Evolutionary conservation across 495 filamentous ascomycete species (phyloP).

Genomic region (Xylaria bambusicola): DNA sequence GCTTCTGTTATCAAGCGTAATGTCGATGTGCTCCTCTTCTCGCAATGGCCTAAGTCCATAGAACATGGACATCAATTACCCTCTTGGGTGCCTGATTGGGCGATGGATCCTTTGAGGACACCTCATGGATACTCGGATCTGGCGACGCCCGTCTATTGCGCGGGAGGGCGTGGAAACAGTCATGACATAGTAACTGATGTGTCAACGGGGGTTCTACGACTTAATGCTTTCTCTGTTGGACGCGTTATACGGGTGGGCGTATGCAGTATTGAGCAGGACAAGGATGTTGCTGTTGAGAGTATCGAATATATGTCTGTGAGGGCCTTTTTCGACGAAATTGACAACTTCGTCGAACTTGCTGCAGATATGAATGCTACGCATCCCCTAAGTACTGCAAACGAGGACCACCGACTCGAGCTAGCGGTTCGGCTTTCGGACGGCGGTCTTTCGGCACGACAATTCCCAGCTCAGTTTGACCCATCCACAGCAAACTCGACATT

Average conservation of each 20-base stretch:
- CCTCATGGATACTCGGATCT: slow-evolving; percentile 4
- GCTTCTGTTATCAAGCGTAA: slow-evolving; percentile 8
- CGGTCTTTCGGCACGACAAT: background rate
- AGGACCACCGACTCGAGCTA: background rate
- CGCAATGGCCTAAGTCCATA: background rate
- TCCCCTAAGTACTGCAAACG: background rate
- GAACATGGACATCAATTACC: slow-evolving; percentile 5
- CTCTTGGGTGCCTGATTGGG: slow-evolving; percentile 15
- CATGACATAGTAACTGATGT: background rate
- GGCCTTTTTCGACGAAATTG: slow-evolving; percentile 2
- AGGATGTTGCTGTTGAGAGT: background rate
- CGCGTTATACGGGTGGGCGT: background rate
- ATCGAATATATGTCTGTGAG: slow-evolving; percentile 3
- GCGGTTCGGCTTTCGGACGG: slow-evolving; percentile 1
- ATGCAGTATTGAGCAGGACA: background rate
- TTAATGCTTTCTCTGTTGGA: background rate
- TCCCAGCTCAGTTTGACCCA: background rate
- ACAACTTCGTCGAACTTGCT: background rate
- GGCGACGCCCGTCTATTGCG: background rate
- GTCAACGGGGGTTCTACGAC: background rate
- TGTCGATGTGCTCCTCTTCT: slow-evolving; percentile 14
- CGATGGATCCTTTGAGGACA: background rate
- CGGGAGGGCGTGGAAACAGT: background rate
- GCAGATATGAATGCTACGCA: background rate
- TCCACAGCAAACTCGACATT: background rate